A percentile compares a stretch with the other conserved stretches of the same genome.
Evolutionary conservation across 441 rosid species (phyloP).

Genomic region (Erysimum cheiri): DNA sequence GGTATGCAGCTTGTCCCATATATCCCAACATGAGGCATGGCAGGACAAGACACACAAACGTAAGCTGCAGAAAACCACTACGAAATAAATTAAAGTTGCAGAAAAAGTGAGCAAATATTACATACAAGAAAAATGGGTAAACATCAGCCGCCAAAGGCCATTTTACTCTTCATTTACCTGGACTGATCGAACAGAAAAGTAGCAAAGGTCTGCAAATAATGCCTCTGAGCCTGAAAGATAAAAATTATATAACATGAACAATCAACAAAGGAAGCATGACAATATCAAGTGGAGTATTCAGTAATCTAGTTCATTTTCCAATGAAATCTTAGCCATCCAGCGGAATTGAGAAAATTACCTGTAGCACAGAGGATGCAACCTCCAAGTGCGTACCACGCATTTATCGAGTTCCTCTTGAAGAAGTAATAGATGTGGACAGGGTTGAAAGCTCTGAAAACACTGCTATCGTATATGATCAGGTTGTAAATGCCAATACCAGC

Average conservation of each 20-base stretch:
- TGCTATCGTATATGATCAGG: constrained; percentile 73
- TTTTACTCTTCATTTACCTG: constrained; percentile 64
- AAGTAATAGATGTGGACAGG: constrained; percentile 85
- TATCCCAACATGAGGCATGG: constrained; percentile 97
- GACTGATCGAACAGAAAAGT: constrained; percentile 91
- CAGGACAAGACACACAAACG: constrained; percentile 91
- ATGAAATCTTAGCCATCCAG: constrained; percentile 19
- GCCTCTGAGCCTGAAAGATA: constrained; percentile 89
- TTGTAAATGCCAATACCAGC: constrained; percentile 89
- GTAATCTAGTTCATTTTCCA: constrained; percentile 29
- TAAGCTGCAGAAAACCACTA: constrained; percentile 80
- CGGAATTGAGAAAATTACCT: constrained; percentile 51
- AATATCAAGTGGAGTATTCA: not conserved
- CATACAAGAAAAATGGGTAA: constrained; percentile 8
- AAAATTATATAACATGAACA: constrained; percentile 31
- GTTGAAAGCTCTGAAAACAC: constrained; percentile 88
- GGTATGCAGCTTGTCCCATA: constrained; percentile 98
- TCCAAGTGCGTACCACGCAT: constrained; percentile 95
- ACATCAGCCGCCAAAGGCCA: constrained; percentile 32
- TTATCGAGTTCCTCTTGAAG: constrained; percentile 83
- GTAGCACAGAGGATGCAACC: constrained; percentile 98
- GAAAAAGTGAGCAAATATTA: constrained; percentile 19
- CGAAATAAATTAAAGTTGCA: constrained; percentile 47
- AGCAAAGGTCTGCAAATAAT: constrained; percentile 99
- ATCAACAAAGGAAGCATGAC: constrained; percentile 13